These are phyloP conservation scores for Trametes cubensis DNA, from an alignment of 768 basidiomycete genomes.

Conservation along the genomic window DNA sequence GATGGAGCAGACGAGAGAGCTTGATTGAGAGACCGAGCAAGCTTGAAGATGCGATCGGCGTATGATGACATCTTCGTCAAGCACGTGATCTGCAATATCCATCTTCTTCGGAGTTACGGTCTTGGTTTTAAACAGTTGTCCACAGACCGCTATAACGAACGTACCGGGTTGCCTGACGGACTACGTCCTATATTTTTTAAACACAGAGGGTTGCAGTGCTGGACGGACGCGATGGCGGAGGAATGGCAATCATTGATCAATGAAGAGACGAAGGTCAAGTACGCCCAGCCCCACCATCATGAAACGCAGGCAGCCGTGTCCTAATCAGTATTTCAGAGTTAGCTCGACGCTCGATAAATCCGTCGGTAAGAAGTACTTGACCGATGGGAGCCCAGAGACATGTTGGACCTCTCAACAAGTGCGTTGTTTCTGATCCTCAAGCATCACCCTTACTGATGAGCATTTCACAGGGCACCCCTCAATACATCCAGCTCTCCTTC, in stretches of 20 bases:
- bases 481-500: slow-evolving; percentile 72
- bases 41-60: background rate
- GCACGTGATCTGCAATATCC: background rate
- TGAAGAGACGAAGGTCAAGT: slow-evolving; percentile 56
- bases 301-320: background rate
- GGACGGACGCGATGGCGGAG: background rate
- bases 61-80: background rate
- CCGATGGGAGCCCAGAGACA: slow-evolving; percentile 73
- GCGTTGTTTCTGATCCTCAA: slow-evolving; percentile 6
- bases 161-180: no score
- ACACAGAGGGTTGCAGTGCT: no score
- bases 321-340: slow-evolving; percentile 51
- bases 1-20: background rate
- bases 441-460: background rate
- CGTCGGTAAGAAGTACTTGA: slow-evolving; percentile 67
- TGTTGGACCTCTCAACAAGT: slow-evolving; percentile 88
- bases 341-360: slow-evolving; percentile 80
- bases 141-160: no score
- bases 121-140: no score
- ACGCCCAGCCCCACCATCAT: slow-evolving; percentile 6
- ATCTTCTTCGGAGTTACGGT: no score
- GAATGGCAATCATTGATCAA: slow-evolving; percentile 42
- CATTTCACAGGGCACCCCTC: slow-evolving; percentile 68
- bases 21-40: background rate
- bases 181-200: no score